A percentile compares a stretch with the other conserved stretches of the same genome.
Evolutionary conservation across 2,329 filamentous ascomycete species (phyloP).

Genomic region (Anisogramma anomala): DNA sequence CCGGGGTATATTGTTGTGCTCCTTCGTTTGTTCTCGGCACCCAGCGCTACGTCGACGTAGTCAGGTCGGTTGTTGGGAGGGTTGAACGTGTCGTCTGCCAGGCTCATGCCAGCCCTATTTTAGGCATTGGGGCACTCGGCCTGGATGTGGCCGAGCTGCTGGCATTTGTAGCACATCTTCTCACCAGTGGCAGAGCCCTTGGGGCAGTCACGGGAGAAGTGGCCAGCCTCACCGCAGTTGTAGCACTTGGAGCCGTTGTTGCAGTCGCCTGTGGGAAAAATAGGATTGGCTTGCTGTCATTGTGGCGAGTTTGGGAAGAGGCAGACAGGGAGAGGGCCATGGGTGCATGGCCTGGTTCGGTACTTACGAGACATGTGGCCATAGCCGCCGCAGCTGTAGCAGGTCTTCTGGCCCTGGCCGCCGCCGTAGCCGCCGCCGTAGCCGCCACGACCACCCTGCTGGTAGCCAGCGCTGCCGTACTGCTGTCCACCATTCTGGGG

Average conservation of each 20-base stretch:
- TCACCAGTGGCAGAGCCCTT: conserved; percentile 77
- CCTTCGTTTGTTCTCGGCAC: conserved; percentile 10
- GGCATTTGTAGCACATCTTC: conserved; percentile 98
- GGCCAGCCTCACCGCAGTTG: conserved; percentile 91
- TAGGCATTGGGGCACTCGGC: conserved; percentile 79
- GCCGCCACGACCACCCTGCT: conserved; percentile 36
- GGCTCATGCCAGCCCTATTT: conserved; percentile 15
- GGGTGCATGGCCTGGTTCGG: background rate
- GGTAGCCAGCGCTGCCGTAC: conserved; percentile 33
- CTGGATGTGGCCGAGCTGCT: conserved; percentile 79
- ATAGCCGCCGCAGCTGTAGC: conserved; percentile 95
- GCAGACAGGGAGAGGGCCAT: background rate
- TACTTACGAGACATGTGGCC: conserved; percentile 82
- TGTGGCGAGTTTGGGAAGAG: background rate
- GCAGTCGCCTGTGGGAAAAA: conserved; percentile 55
- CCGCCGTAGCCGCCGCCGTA: conserved; percentile 19
- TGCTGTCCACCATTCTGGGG: conserved; percentile 41
- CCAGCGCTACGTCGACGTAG: conserved; percentile 7
- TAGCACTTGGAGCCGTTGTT: conserved; percentile 99
- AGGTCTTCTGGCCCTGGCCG: conserved; percentile 58
- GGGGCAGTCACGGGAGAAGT: conserved; percentile 91
- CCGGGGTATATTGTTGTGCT: conserved; percentile 4
- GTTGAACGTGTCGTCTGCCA: conserved; percentile 14
- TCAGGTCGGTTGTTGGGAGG: conserved; percentile 13
- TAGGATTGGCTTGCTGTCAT: background rate